Evolutionary conservation across 2,329 filamentous ascomycete genomes (phyloP).

Genomic region (Phaeomoniella chlamydospora): DNA sequence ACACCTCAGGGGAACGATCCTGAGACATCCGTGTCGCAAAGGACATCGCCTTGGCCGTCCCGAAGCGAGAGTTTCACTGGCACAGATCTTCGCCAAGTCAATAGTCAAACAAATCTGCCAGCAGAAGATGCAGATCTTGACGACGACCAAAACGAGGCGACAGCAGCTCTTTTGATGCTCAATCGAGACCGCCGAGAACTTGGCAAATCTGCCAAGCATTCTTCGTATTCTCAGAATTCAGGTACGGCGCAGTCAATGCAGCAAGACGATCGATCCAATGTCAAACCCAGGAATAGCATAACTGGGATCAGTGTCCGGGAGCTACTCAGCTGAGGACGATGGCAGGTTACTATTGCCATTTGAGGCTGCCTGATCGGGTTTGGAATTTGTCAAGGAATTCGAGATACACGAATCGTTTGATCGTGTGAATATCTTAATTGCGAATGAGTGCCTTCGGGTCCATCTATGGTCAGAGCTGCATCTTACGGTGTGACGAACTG

Average conservation of each 20-base stretch:
- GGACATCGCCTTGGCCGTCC: constrained; percentile 5
- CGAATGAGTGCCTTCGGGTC: no score
- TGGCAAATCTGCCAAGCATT: constrained; percentile 2
- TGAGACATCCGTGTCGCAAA: neutral
- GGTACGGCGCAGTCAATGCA: neutral
- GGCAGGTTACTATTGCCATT: no score
- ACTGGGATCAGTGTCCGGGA: neutral
- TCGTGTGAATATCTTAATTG: no score
- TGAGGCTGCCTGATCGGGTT: no score
- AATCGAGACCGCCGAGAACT: constrained; percentile 55
- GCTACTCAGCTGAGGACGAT: neutral
- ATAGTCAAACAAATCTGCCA: constrained; percentile 12
- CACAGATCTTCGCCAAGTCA: constrained; percentile 7
- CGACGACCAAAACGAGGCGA: constrained; percentile 57
- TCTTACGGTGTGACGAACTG: no score
- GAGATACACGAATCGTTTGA: no score
- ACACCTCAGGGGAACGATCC: neutral
- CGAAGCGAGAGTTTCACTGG: constrained; percentile 1
- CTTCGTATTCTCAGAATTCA: neutral
- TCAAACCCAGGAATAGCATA: neutral
- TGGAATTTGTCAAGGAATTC: no score
- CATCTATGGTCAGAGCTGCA: no score
- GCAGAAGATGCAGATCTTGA: constrained; percentile 19
- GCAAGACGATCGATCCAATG: neutral
- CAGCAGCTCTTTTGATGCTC: constrained; percentile 75